phyloP scores from a whole-genome alignment of 257 asterid genomes.

The Misopates orontium region DNA sequence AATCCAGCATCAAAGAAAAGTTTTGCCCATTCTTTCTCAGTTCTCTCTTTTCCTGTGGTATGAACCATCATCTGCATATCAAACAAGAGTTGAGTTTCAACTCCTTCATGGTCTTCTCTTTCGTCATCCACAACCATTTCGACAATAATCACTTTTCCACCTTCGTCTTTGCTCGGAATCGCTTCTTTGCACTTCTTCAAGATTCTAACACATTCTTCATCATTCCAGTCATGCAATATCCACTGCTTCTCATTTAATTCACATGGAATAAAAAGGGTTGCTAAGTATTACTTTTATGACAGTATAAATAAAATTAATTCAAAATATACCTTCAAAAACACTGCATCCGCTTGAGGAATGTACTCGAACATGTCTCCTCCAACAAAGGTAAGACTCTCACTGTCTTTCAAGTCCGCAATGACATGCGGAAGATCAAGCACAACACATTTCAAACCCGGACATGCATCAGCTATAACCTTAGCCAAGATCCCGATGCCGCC shows the following conservation, averaged over 20 bases:
- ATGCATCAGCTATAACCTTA: slow-evolving; percentile 22
- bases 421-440: slow-evolving; percentile 25
- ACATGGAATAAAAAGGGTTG: too few relatives aligned
- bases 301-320: too few relatives aligned
- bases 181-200: slow-evolving; percentile 29
- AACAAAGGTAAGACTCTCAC: not conserved
- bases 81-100: not conserved
- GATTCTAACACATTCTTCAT: slow-evolving; percentile 16
- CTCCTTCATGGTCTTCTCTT: not conserved
- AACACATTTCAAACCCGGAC: slow-evolving; percentile 15
- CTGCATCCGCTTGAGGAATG: slow-evolving; percentile 35
- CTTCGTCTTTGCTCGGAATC: slow-evolving; percentile 4
- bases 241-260: slow-evolving; percentile 2
- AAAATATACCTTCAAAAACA: slow-evolving; percentile 26
- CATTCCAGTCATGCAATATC: slow-evolving; percentile 23
- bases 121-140: not conserved
- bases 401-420: slow-evolving; percentile 13
- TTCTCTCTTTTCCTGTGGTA: too few relatives aligned
- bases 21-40: slow-evolving; percentile 17
- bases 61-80: not conserved
- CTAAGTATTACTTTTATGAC: too few relatives aligned
- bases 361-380: slow-evolving; percentile 29
- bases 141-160: slow-evolving; percentile 17
- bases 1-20: not conserved
- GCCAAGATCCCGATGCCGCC: slow-evolving; percentile 33